Evolutionary conservation across 176 grass and related monocot species (phyloP), one percentile per base, ranked within the genome.

Genomic region (Eragrostis curvula): DNA sequence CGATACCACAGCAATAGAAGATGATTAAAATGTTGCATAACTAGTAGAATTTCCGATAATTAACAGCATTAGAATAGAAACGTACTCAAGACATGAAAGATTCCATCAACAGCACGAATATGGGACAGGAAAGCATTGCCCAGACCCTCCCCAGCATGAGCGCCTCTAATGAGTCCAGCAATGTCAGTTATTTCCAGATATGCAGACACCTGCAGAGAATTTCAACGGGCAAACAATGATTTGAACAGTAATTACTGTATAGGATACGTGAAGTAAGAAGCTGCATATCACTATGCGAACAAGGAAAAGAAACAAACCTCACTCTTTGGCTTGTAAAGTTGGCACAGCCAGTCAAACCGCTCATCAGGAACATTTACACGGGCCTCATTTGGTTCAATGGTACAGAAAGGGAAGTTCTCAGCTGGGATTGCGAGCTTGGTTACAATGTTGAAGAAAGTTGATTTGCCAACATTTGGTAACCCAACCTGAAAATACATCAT

Each of bases 371-470:
- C 85, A 84, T 89, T 85, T 47, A 95, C 87, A 30, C 96, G 89
- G 21, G 96, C 96, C 65, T 95, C 96, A 86, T 98, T 95, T 83
- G 96, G 93, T 36, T 98, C 90, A 68, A 98, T 98, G 76, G 96
- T 98, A 79, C 96, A 98, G 67, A 98, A 98, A 52, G 96, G 96
- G 80, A 98, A 98, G 51, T 98, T 98, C 85, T 98, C 96, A 8
- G 96, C 96, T 55, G 96, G 92, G 12, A 98, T 98, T 66, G 96
- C 84, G 45, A 98, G 76, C 81, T 98, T 98, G 9, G 96, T 98
- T 49, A 98, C 88, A 56, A 94, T 95, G 83, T 98, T 98, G 70
- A 98, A 98, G 29, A 98, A 83, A 56, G 96, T 98, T 82, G 96
- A 98, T 86, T 98, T 95, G 42, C 96, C 96, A 85, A 98, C 96